Percentiles rank a stretch among this genome's conserved stretches.
Evolutionary conservation across 768 basidiomycete genomes (phyloP).

Genomic region (Amanita polypyramis): DNA sequence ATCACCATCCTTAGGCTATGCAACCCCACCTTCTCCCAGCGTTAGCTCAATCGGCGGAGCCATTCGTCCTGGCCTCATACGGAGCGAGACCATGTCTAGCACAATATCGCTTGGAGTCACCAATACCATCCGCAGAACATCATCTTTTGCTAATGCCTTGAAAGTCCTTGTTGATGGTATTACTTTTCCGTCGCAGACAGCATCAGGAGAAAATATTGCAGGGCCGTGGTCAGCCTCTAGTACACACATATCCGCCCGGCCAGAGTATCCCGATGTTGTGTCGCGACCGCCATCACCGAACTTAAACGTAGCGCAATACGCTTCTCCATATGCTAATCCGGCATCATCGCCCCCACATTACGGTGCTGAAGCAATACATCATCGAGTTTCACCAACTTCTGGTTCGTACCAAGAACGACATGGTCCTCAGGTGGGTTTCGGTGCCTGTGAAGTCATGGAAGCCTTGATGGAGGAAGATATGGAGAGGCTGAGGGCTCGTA

Average conservation of each 20-base stretch:
- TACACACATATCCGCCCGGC: slow-evolving; percentile 13
- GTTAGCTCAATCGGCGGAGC: slow-evolving; percentile 10
- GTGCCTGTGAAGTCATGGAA: slow-evolving; percentile 75
- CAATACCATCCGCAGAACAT: slow-evolving; percentile 65
- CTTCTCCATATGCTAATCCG: slow-evolving; percentile 62
- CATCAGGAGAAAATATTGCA: slow-evolving; percentile 39
- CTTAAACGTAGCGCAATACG: slow-evolving; percentile 65
- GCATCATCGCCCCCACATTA: slow-evolving; percentile 16
- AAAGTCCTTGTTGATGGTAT: slow-evolving; percentile 62
- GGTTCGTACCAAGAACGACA: slow-evolving; percentile 22
- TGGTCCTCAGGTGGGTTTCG: slow-evolving; percentile 39
- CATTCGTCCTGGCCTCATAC: slow-evolving; percentile 35
- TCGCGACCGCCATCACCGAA: slow-evolving; percentile 73
- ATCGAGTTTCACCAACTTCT: slow-evolving; percentile 17
- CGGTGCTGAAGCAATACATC: slow-evolving; percentile 9
- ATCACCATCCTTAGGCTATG: slow-evolving; percentile 29
- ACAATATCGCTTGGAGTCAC: slow-evolving; percentile 52
- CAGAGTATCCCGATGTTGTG: slow-evolving; percentile 25
- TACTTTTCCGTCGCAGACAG: slow-evolving; percentile 42
- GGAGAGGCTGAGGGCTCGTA: slow-evolving; percentile 73
- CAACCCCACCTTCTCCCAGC: slow-evolving; percentile 34
- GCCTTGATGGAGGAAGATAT: slow-evolving; percentile 91
- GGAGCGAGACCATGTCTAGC: slow-evolving; percentile 54
- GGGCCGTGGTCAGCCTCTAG: slow-evolving; percentile 19
- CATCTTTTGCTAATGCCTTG: slow-evolving; percentile 71